Conservation (phyloP, 371 early-diverging fungal species). For the Rhizopus microsporus region DNA sequence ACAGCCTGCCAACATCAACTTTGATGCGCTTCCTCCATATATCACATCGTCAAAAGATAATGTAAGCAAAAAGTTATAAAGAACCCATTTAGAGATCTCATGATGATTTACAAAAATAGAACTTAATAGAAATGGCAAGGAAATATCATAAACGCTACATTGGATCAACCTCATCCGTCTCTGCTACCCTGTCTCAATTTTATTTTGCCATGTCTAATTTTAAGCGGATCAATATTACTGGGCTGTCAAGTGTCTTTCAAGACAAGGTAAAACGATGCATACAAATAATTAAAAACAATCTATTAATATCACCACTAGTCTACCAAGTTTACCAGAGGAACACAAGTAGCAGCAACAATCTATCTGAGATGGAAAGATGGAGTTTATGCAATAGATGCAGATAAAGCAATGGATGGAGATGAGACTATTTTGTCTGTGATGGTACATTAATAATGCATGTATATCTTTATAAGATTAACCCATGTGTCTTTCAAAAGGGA, state of each 20-base stretch:
- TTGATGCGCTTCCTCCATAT: constrained; percentile 73
- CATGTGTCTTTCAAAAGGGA: constrained; percentile 53
- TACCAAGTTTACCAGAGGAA: constrained; percentile 56
- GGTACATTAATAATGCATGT: constrained; percentile 38
- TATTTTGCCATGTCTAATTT: constrained; percentile 75
- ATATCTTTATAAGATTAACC: background rate
- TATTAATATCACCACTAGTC: constrained; percentile 34
- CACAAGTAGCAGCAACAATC: constrained; percentile 64
- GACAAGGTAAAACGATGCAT: constrained; percentile 43
- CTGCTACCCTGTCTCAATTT: constrained; percentile 74
- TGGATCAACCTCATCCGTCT: constrained; percentile 91
- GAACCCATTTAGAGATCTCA: background rate
- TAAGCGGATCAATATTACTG: constrained; percentile 60
- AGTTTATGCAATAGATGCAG: constrained; percentile 82
- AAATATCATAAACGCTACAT: constrained; percentile 57
- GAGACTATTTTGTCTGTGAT: constrained; percentile 64
- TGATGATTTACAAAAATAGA: constrained; percentile 21
- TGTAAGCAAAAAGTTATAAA: constrained; percentile 24
- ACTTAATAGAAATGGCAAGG: constrained; percentile 49
- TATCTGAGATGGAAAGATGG: constrained; percentile 69
- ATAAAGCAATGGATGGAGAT: constrained; percentile 71
- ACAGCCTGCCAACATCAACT: constrained; percentile 81
- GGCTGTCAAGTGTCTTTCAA: constrained; percentile 64
- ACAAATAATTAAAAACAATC: background rate
- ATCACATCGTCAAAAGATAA: constrained; percentile 79